phyloP scores from a whole-genome alignment of 2,329 filamentous ascomycete species.

The Coniochaeta ligniaria region DNA sequence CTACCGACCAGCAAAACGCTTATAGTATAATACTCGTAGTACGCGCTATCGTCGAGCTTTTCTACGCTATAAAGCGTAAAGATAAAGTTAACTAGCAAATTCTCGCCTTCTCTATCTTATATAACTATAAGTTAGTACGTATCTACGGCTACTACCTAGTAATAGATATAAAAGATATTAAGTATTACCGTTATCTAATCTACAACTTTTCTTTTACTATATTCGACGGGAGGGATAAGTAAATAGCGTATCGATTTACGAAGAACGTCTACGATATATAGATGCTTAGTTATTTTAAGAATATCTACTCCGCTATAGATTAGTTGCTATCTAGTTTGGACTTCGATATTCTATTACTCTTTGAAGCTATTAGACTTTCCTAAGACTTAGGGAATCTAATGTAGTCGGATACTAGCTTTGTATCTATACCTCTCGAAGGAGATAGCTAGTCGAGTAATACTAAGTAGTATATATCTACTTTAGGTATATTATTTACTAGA shows the following conservation, averaged over 20 bases:
- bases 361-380: slow-evolving; percentile 5
- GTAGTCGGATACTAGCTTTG: slow-evolving; percentile 4
- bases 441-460: slow-evolving; percentile 7
- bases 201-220: slow-evolving; percentile 18
- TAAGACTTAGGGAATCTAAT: slow-evolving; percentile 7
- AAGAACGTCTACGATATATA: slow-evolving; percentile 5
- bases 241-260: slow-evolving; percentile 4
- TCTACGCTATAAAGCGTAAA: slow-evolving; percentile 25
- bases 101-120: slow-evolving; percentile 33
- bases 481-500: no score
- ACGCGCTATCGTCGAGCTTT: slow-evolving; percentile 30
- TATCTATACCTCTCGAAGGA: slow-evolving; percentile 3
- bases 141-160: slow-evolving; percentile 33
- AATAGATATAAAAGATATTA: slow-evolving; percentile 18
- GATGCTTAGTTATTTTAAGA: slow-evolving; percentile 4
- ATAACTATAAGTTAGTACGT: slow-evolving; percentile 20
- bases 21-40: slow-evolving; percentile 32
- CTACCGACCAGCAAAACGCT: slow-evolving; percentile 29
- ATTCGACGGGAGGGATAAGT: neutral
- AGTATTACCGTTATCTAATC: slow-evolving; percentile 29
- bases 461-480: no score
- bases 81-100: slow-evolving; percentile 30
- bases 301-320: slow-evolving; percentile 5
- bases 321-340: slow-evolving; percentile 2
- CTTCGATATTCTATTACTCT: neutral